phyloP scores from a whole-genome alignment of 2,329 filamentous ascomycete genomes.

The Venturia aucupariae region DNA sequence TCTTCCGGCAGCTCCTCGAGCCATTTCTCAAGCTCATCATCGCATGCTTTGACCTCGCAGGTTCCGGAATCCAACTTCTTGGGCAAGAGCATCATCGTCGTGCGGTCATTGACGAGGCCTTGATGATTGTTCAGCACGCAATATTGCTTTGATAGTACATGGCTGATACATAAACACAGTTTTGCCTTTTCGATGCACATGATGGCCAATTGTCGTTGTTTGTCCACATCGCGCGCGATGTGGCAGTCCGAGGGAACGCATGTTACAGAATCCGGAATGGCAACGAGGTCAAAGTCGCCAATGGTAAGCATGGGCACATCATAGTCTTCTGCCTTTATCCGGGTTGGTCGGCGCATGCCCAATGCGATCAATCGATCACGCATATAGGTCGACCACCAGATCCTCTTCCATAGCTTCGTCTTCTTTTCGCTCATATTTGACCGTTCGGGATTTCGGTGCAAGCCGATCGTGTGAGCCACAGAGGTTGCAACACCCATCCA shows the following conservation, averaged over 20 bases:
- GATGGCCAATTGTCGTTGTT: conserved; percentile 69
- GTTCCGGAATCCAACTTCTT: conserved; percentile 80
- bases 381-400: conserved; percentile 98
- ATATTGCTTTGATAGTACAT: conserved; percentile 84
- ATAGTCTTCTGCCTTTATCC: conserved; percentile 88
- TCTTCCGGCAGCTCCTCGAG: conserved; percentile 59
- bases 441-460: conserved; percentile 76
- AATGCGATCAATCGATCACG: conserved; percentile 85
- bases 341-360: conserved; percentile 84
- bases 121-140: conserved; percentile 81
- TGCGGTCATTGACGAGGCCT: conserved; percentile 57
- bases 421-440: conserved; percentile 65
- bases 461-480: conserved; percentile 82
- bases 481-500: conserved; percentile 98
- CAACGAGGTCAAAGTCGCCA: conserved; percentile 71
- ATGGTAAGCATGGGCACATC: conserved; percentile 84
- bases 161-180: conserved; percentile 79
- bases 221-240: conserved; percentile 57
- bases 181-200: conserved; percentile 92
- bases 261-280: conserved; percentile 57
- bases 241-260: conserved; percentile 62
- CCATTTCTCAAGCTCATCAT: conserved; percentile 73
- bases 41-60: conserved; percentile 68
- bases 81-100: conserved; percentile 80
- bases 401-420: conserved; percentile 82